Percentiles rank a stretch among this genome's conserved stretches.
phyloP scores from a whole-genome alignment of 441 rosid genomes.

The Gossypium gossypioides region DNA sequence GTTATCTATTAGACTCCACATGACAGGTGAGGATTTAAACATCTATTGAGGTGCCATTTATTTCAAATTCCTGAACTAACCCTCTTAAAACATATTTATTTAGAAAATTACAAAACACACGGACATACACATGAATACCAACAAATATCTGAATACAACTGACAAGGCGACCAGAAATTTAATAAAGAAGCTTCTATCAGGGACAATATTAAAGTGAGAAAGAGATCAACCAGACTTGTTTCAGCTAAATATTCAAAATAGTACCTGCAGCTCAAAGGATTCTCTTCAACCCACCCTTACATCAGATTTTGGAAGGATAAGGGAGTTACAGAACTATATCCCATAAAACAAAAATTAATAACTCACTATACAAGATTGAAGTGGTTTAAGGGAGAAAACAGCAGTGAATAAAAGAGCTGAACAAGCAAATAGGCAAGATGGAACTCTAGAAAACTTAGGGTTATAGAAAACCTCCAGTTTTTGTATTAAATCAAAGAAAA shows the following conservation, averaged over 20 bases:
- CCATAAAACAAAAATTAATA: not conserved
- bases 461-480: too few species aligned
- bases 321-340: not conserved
- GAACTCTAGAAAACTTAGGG: too few species aligned
- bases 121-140: not conserved
- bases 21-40: not conserved
- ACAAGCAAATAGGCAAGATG: too few species aligned
- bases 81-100: not conserved
- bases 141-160: not conserved
- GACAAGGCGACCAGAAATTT: not conserved
- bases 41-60: not conserved
- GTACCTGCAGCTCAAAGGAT: not conserved
- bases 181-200: not conserved
- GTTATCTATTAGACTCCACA: not conserved
- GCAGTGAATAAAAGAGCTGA: too few species aligned
- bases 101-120: not conserved
- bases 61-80: not conserved
- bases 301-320: constrained; percentile 1
- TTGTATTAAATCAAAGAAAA: too few species aligned
- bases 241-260: not conserved
- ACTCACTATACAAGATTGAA: not conserved
- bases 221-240: not conserved
- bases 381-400: too few species aligned
- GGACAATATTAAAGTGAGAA: not conserved
- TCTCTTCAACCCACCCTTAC: not conserved